Evolutionary conservation across 1,284 basidiomycete genomes (phyloP).

Genomic region (Heterobasidion irregulare): DNA sequence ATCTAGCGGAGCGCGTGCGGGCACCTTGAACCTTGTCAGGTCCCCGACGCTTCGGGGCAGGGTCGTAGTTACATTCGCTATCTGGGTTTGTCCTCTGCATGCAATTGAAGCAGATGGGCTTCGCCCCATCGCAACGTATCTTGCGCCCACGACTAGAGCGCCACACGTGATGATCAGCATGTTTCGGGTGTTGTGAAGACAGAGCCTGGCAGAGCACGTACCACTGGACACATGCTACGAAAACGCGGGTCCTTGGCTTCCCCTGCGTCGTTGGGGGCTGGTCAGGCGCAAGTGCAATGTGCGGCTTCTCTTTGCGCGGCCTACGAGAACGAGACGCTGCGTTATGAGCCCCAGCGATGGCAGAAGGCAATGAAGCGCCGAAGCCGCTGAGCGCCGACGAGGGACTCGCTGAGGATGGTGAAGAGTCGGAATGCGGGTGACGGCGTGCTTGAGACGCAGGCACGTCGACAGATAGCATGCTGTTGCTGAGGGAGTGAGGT

Average conservation of each 20-base stretch:
- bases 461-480: neutral
- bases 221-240: slow-evolving; percentile 72
- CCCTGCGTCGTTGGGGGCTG: slow-evolving; percentile 73
- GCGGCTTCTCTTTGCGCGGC: slow-evolving; percentile 48
- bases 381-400: neutral
- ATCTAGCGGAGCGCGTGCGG: slow-evolving; percentile 38
- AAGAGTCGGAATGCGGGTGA: neutral
- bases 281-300: slow-evolving; percentile 55
- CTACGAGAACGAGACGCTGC: slow-evolving; percentile 21
- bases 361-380: neutral
- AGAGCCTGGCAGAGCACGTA: slow-evolving; percentile 25
- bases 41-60: slow-evolving; percentile 64
- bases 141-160: slow-evolving; percentile 59
- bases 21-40: slow-evolving; percentile 70
- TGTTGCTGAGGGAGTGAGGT: neutral
- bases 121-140: slow-evolving; percentile 74
- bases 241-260: slow-evolving; percentile 63
- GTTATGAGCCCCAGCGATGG: neutral
- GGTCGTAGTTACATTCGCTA: slow-evolving; percentile 49
- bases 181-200: slow-evolving; percentile 2
- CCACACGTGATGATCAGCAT: neutral
- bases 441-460: neutral
- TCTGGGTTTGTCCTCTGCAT: slow-evolving; percentile 17
- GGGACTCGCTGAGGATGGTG: neutral
- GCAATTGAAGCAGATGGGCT: slow-evolving; percentile 68